These are phyloP conservation scores for Chimonanthus salicifolius DNA, from an alignment of 164 flowering plant genomes.

Conservation along the genomic window DNA sequence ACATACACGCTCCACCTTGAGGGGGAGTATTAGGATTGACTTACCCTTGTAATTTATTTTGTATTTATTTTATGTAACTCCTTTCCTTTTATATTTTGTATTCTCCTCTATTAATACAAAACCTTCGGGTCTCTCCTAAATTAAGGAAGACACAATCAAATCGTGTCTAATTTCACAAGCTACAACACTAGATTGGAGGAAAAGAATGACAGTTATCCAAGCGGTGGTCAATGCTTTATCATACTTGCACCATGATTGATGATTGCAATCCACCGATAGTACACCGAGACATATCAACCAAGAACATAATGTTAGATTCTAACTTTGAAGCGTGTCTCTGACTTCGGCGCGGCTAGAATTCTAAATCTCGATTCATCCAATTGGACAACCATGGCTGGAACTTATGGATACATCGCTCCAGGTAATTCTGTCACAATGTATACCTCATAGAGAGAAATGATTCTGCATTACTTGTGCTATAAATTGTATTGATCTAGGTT, in stretches of 20 bases:
- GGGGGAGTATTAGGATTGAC: no score
- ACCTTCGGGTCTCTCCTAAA: no score
- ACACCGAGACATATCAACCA: conserved; percentile 50
- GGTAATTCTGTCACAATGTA: conserved; percentile 23
- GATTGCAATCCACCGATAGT: conserved; percentile 11
- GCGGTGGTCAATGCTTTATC: conserved; percentile 64
- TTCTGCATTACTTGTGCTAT: no score
- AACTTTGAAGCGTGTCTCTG: conserved; percentile 47
- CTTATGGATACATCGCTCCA: conserved; percentile 73
- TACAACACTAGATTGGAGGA: conserved; percentile 36
- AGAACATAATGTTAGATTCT: conserved; percentile 44
- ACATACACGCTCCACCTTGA: no score
- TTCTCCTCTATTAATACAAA: no score
- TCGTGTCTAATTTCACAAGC: no score
- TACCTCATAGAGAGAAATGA: no score
- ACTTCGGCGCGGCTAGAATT: conserved; percentile 58
- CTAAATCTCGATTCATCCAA: conserved; percentile 36
- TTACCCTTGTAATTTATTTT: no score
- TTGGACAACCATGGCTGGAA: conserved; percentile 52
- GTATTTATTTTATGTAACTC: no score
- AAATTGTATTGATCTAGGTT: no score
- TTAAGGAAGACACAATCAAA: no score
- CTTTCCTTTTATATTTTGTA: no score
- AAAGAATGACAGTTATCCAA: conserved; percentile 38
- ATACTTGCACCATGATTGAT: conserved; percentile 34